Evolutionary conservation across 768 basidiomycete genomes (phyloP), one percentile per base, ranked within the genome.

Genomic region (Boletellus ananas): DNA sequence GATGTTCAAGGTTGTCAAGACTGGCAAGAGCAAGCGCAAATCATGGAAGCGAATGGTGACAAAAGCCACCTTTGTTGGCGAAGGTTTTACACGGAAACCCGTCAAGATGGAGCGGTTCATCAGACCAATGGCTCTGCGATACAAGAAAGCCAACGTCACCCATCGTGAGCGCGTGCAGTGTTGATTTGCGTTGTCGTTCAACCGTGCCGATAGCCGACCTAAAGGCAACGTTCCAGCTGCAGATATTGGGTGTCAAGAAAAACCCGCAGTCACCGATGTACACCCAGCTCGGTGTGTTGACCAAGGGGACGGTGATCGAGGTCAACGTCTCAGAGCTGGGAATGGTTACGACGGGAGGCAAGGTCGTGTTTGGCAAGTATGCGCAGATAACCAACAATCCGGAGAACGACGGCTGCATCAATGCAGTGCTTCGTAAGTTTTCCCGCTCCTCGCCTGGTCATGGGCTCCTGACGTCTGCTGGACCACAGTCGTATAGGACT

Each of bases 1-100:
- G 77, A 96, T 94, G 89, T 99, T 99, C 79, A 97, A 94, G 77
- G 96, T 99, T 27, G 76, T 99, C 78, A 91, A 93, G 77, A 94
- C 95, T 1, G 96, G 96, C 48, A 97, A 97, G 76, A 88, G 80
- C 65, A 96, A 93, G 73, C 84, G 81, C 63, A 99, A 98, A 72
- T 80, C 89, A 16, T 99, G 96, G 96, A 99, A 99, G 74, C 83
- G 94, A 58, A 97, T 98, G 94, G 90, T 99, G 53, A 96, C 93
- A 49, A 99, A 99, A 72, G 96, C 96, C 29, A 99, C 96, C 9
- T 99, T 98, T 63, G 96, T 99, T 29, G 95, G 95, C 5, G 94
- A 97, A 68, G 87, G 91, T 16, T 99, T 98, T 69, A 99, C 96
- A 14, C 79, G 96, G 54, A 98, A 98, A 70, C 96, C 96, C 1